Base-by-base conservation (phyloP, 345 rosid genomes). In the Arabidopsis arenosa region DNA sequence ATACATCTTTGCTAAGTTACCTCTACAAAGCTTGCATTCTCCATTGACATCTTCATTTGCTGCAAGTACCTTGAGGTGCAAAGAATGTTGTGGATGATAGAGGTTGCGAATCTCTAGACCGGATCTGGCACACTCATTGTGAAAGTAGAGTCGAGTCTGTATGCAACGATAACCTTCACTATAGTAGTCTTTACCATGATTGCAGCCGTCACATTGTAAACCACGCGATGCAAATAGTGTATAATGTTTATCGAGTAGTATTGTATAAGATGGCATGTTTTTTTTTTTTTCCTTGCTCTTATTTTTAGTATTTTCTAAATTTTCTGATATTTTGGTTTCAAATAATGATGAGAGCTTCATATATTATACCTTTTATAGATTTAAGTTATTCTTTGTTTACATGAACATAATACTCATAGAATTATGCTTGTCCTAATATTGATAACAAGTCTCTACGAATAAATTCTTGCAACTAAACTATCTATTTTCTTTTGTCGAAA, bases 261-360 rank as follows among this genome's bases (percentile, higher is more conserved):
- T 9, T 3, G 9, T 1, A 0, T 0, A 0, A 33, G 28, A 3
- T 37, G 13, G 5, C 13, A n/a, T 36, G 12, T 2, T 18, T 18
- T 18, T 18, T 18, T 18, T 18, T 18, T 1, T 18, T n/a, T n/a
- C n/a, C 0, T 37, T 36, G 1, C 0, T 23, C 10, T 10, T 30
- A 30, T 10, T 30, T 10, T 13, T 14, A 7, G 12, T 32, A 56
- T n/a, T 56, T 36, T 15, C 3, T 1, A 9, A n/a, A 37, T 35
- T 59, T 36, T 59, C 0, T 56, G 11, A 59, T 59, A 7, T 57
- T 33, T 36, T 59, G 26, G 14, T 59, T 59, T 17, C 14, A n/a
- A 1, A 10, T 59, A 59, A 36, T 56, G 39, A 56, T 30, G 61
- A 33, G 10, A 56, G 39, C 2, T 55, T 10, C 21, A 18, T 28